These are phyloP conservation scores for Drechmeria coniospora DNA, from an alignment of 2,329 filamentous ascomycete species.

Conservation along the genomic window DNA sequence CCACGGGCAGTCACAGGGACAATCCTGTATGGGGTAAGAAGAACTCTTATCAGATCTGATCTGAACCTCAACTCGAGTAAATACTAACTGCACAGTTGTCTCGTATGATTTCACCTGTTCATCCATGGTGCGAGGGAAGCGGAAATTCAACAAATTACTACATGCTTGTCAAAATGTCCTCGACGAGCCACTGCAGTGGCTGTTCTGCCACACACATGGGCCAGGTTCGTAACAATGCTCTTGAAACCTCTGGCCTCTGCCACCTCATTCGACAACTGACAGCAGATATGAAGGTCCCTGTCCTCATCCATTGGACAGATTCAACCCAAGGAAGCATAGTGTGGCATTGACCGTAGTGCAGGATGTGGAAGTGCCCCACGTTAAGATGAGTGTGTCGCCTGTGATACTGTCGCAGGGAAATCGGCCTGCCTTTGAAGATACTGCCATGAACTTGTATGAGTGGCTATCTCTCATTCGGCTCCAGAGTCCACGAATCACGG, in stretches of 20 bases:
- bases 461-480: slow-evolving; percentile 58
- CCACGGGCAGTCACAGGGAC: slow-evolving; percentile 39
- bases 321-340: slow-evolving; percentile 27
- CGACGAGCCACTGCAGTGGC: slow-evolving; percentile 52
- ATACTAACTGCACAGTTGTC: slow-evolving; percentile 37
- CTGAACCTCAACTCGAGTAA: too few species aligned
- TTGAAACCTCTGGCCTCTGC: background rate
- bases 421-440: slow-evolving; percentile 42
- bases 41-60: too few species aligned
- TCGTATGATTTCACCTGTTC: slow-evolving; percentile 58
- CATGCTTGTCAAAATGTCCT: slow-evolving; percentile 72
- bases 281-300: slow-evolving; percentile 19
- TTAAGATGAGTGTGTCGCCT: slow-evolving; percentile 11
- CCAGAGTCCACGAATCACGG: slow-evolving; percentile 44
- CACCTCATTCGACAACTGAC: background rate
- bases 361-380: slow-evolving; percentile 8
- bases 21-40: slow-evolving; percentile 60
- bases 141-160: slow-evolving; percentile 61
- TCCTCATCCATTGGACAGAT: slow-evolving; percentile 32
- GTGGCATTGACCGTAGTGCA: slow-evolving; percentile 10
- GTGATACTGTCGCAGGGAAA: slow-evolving; percentile 18
- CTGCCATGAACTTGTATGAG: slow-evolving; percentile 50
- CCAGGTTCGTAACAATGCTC: slow-evolving; percentile 10
- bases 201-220: slow-evolving; percentile 51
- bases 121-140: slow-evolving; percentile 72